Percentiles rank a stretch among this genome's conserved stretches.
Conservation (phyloP, 192 early-diverging fungal species). For the Gaertneriomyces semiglobifer region DNA sequence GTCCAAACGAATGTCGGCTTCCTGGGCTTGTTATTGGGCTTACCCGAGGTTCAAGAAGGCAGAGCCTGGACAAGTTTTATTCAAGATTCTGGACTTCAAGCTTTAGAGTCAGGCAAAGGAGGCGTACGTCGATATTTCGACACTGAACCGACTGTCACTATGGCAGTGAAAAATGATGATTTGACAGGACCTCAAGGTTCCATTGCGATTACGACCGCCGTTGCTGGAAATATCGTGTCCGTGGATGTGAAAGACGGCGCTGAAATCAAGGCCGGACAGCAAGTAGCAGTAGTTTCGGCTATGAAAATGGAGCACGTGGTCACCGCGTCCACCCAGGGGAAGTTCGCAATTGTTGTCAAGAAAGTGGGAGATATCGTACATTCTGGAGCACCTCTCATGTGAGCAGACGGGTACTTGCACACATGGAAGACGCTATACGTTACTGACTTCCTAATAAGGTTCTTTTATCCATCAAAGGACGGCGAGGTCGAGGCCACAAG, state of each 20-base stretch:
- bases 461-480: no score
- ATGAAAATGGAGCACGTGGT: conserved; percentile 99
- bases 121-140: conserved; percentile 49
- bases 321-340: conserved; percentile 70
- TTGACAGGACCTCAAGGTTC: not conserved
- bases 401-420: no score
- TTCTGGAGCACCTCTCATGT: no score
- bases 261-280: conserved; percentile 71
- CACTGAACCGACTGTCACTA: conserved; percentile 79
- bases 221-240: conserved; percentile 74
- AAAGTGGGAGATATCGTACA: not conserved
- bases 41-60: not conserved
- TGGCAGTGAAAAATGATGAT: conserved; percentile 22
- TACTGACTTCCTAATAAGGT: no score
- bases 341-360: conserved; percentile 36
- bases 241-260: conserved; percentile 80
- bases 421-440: no score
- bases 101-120: conserved; percentile 42
- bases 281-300: conserved; percentile 86
- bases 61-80: conserved; percentile 16
- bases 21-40: conserved; percentile 30
- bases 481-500: no score
- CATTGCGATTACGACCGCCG: not conserved
- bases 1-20: conserved; percentile 90
- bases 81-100: conserved; percentile 58